phyloP scores from a whole-genome alignment of 2,329 filamentous ascomycete species.

The Fusarium annulatum region DNA sequence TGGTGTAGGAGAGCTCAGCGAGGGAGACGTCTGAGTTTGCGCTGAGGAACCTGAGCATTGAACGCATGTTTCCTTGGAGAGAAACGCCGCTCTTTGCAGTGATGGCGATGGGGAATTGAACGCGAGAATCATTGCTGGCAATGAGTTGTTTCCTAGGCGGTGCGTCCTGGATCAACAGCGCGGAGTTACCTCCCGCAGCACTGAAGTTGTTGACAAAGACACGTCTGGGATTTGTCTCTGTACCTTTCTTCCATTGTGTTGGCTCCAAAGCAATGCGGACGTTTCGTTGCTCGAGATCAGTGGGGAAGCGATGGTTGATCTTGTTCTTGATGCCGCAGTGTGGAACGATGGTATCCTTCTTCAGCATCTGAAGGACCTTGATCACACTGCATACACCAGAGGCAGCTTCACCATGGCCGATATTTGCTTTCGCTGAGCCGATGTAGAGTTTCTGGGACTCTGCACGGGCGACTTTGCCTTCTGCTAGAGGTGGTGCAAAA shows the following conservation, averaged over 20 bases:
- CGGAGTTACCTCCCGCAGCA: conserved; percentile 78
- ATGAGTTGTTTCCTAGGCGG: conserved; percentile 48
- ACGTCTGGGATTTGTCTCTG: conserved; percentile 54
- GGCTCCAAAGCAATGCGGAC: conserved; percentile 65
- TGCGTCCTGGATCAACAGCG: conserved; percentile 69
- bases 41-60: conserved; percentile 15
- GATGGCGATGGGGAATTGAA: conserved; percentile 18
- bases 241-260: conserved; percentile 56
- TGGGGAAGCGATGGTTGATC: conserved; percentile 59
- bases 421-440: conserved; percentile 73
- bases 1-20: conserved; percentile 65
- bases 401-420: conserved; percentile 73
- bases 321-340: conserved; percentile 64
- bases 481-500: conserved; percentile 53
- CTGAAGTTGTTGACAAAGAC: conserved; percentile 76
- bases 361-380: conserved; percentile 65
- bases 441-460: conserved; percentile 57
- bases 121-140: conserved; percentile 54
- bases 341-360: conserved; percentile 60
- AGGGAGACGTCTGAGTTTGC: conserved; percentile 42
- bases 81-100: conserved; percentile 22
- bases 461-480: conserved; percentile 17
- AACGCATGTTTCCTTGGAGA: conserved; percentile 18
- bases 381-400: conserved; percentile 65
- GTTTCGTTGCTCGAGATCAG: conserved; percentile 53